Conservation (phyloP, 352 stramenopile species). For the Phytophthora cactorum region DNA sequence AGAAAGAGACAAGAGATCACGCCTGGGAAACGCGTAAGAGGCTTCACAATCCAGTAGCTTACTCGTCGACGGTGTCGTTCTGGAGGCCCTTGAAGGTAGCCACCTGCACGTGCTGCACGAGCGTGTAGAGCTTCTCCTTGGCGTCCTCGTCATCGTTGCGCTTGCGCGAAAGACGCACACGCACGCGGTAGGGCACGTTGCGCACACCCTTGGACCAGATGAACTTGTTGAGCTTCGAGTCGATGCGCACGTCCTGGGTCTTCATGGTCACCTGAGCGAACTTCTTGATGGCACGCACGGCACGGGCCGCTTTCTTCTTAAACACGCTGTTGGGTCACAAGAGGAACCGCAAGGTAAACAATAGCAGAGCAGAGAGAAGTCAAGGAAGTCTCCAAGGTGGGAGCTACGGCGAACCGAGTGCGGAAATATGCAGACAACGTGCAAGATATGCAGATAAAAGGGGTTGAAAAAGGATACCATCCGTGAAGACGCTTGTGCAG, state of each 20-base stretch:
- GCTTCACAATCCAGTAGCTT: constrained; percentile 45
- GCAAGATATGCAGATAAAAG: constrained; percentile 27
- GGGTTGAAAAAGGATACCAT: constrained; percentile 87
- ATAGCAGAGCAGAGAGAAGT: constrained; percentile 48
- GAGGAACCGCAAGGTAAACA: constrained; percentile 16
- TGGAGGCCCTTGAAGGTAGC: constrained; percentile 96
- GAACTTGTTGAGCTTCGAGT: constrained; percentile 97
- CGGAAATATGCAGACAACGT: constrained; percentile 12
- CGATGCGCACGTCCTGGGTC: constrained; percentile 97
- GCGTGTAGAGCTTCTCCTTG: constrained; percentile 99
- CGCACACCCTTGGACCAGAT: constrained; percentile 98
- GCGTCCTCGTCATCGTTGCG: constrained; percentile 99
- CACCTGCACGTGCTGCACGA: constrained; percentile 98
- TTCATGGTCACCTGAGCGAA: constrained; percentile 98
- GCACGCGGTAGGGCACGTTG: constrained; percentile 97
- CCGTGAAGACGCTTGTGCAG: constrained; percentile 97
- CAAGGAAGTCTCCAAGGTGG: constrained; percentile 90
- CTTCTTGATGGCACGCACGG: constrained; percentile 98
- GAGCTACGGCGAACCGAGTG: constrained; percentile 68
- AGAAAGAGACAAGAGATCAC: neutral
- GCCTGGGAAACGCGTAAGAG: constrained; percentile 20
- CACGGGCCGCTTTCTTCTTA: constrained; percentile 98
- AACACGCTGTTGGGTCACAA: constrained; percentile 80
- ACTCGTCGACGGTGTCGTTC: constrained; percentile 96
- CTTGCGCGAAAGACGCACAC: constrained; percentile 98